These are phyloP conservation scores for Penicillium robsamsonii DNA, from an alignment of 495 filamentous ascomycete genomes.

Conservation along the genomic window DNA sequence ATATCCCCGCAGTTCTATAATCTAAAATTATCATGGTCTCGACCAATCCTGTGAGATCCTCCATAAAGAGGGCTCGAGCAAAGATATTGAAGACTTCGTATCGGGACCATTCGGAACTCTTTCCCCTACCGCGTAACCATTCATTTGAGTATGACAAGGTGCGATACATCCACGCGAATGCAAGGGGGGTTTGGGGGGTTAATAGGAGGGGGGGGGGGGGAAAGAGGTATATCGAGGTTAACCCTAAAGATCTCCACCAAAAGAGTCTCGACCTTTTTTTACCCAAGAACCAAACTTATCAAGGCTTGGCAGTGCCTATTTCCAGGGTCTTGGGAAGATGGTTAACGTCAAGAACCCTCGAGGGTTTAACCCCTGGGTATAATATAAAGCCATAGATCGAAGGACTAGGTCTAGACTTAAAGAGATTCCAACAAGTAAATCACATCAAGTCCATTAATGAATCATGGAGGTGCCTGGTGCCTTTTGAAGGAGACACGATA, in stretches of 20 bases:
- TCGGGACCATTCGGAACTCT: slow-evolving; percentile 24
- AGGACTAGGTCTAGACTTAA: neutral
- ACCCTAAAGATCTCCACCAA: slow-evolving; percentile 4
- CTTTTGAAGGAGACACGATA: slow-evolving; percentile 17
- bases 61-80: slow-evolving; percentile 3
- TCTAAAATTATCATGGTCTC: slow-evolving; percentile 9
- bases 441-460: slow-evolving; percentile 12
- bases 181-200: slow-evolving; percentile 16
- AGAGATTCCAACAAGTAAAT: neutral
- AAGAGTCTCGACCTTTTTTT: slow-evolving; percentile 14
- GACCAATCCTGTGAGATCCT: slow-evolving; percentile 10
- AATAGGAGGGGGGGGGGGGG: neutral
- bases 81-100: slow-evolving; percentile 11
- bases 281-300: slow-evolving; percentile 18
- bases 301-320: slow-evolving; percentile 8
- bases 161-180: slow-evolving; percentile 24
- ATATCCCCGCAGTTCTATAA: slow-evolving; percentile 4
- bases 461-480: slow-evolving; percentile 28
- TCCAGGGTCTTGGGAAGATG: slow-evolving; percentile 14
- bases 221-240: neutral
- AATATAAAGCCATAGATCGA: neutral
- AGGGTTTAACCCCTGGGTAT: neutral
- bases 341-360: slow-evolving; percentile 31
- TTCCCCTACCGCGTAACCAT: slow-evolving; percentile 27
- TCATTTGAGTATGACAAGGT: slow-evolving; percentile 19